Evolutionary conservation across 2,329 filamentous ascomycete species (phyloP).

Genomic region (Ampelomyces quisqualis): DNA sequence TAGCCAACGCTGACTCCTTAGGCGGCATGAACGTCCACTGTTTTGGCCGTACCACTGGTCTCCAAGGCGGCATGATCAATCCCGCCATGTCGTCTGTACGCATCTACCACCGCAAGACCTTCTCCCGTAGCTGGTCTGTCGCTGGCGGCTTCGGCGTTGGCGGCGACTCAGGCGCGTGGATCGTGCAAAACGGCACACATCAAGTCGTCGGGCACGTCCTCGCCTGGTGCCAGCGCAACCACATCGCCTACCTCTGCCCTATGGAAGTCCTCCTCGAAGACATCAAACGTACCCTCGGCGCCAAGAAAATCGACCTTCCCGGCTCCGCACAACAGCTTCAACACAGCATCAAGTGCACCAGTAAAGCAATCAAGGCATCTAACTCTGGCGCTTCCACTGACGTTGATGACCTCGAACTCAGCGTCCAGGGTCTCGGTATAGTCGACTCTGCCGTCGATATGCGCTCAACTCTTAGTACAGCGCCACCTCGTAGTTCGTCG

Average conservation of each 20-base stretch:
- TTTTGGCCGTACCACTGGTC: conserved; percentile 80
- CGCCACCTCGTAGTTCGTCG: conserved; percentile 1
- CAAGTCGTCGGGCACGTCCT: conserved; percentile 86
- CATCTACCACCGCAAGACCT: conserved; percentile 78
- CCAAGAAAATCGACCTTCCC: conserved; percentile 69
- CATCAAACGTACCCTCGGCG: conserved; percentile 75
- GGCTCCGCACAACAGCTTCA: conserved; percentile 48
- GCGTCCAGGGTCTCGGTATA: conserved; percentile 35
- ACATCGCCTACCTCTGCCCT: conserved; percentile 86
- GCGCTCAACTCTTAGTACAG: conserved; percentile 9
- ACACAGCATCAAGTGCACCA: conserved; percentile 12
- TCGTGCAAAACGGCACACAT: conserved; percentile 77
- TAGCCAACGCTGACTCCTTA: conserved; percentile 62
- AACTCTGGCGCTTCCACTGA: conserved; percentile 8
- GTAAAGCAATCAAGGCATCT: conserved; percentile 2
- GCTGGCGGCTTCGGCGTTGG: conserved; percentile 68
- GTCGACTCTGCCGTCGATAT: conserved; percentile 31
- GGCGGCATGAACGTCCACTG: conserved; percentile 81
- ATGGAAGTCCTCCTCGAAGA: conserved; percentile 90
- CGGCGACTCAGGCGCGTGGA: conserved; percentile 91
- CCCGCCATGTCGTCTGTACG: conserved; percentile 80
- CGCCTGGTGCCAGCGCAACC: conserved; percentile 78
- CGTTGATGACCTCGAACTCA: conserved; percentile 27
- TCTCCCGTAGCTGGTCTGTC: conserved; percentile 70
- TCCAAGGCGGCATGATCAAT: conserved; percentile 76